A percentile compares a stretch with the other conserved stretches of the same genome.
phyloP scores from a whole-genome alignment of 768 basidiomycete species.

The Pleurotus giganteus region DNA sequence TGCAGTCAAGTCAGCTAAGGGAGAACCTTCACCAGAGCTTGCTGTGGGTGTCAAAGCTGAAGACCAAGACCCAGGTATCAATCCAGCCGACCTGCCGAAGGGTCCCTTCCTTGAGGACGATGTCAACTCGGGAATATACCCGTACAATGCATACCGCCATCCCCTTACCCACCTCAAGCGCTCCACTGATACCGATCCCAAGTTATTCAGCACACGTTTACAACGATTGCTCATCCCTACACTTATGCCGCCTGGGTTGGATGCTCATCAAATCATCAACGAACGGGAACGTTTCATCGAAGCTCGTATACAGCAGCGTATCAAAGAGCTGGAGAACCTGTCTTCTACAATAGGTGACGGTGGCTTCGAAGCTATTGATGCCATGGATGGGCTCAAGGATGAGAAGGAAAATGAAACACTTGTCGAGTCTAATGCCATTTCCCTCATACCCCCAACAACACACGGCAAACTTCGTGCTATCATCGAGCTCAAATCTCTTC shows the following conservation, averaged over 20 bases:
- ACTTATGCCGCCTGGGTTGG: slow-evolving; percentile 87
- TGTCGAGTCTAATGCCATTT: slow-evolving; percentile 24
- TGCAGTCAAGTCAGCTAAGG: slow-evolving; percentile 73
- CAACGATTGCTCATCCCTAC: slow-evolving; percentile 85
- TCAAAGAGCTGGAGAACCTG: slow-evolving; percentile 79
- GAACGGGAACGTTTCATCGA: slow-evolving; percentile 93
- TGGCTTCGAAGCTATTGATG: slow-evolving; percentile 48
- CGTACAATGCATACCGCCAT: slow-evolving; percentile 87
- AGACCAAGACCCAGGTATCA: slow-evolving; percentile 44
- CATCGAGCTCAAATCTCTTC: slow-evolving; percentile 90
- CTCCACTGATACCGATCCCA: slow-evolving; percentile 54
- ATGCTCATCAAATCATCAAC: slow-evolving; percentile 86
- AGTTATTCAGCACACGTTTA: slow-evolving; percentile 66
- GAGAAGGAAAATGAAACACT: slow-evolving; percentile 40
- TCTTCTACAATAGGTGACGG: slow-evolving; percentile 82
- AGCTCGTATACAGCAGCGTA: slow-evolving; percentile 83
- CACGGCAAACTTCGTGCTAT: slow-evolving; percentile 86
- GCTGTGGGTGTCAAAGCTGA: slow-evolving; percentile 47
- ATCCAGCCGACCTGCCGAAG: slow-evolving; percentile 63
- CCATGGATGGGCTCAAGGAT: slow-evolving; percentile 37
- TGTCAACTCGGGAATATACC: slow-evolving; percentile 77
- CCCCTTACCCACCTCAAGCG: slow-evolving; percentile 82
- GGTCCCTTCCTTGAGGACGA: slow-evolving; percentile 80
- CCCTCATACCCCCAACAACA: slow-evolving; percentile 53
- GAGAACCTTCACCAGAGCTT: slow-evolving; percentile 11